Evolutionary conservation across 2,329 filamentous ascomycete genomes (phyloP), one percentile per base, ranked within the genome.

Genomic region (Fusarium sp.): DNA sequence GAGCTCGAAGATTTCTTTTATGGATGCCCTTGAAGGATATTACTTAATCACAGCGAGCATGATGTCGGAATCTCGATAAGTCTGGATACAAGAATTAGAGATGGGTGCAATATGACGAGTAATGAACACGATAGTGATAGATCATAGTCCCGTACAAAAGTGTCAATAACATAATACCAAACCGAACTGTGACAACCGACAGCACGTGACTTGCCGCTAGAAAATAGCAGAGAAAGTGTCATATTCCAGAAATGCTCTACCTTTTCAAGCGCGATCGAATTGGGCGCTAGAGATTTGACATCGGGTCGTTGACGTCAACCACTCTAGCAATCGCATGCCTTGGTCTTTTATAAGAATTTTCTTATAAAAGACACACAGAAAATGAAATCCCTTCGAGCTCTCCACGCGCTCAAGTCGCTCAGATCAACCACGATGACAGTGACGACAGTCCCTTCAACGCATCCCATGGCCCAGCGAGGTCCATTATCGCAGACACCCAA

Each of bases 281-380:
- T 24, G 22, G 16, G 34, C 46, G 61, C 60, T 58, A 65, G 34
- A n/a, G 24, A 8, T n/a, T 41, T 27, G 7, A 20, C 6, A 27
- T 37, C 12, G 4, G 32, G 27, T 66, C 61, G 24, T 66, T 66
- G 63, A 66, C 63, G 63, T 66, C 63, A 60, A 61, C 54, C 53
- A 32, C 25, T 22, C 16, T 10, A 5, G 9, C 41, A 30, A 47
- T 45, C 11, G 16, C 0, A 4, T 37, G 3, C 12, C 30, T 18
- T 61, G 20, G 6, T 16, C n/a, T 49, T 54, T 22, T 2, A 5
- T 13, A 11, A 37, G 2, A 22, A 37, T 5, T 11, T 14, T 20
- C 9, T n/a, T 11, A 34, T 27, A n/a, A 2, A 30, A 14, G 9
- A 24, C 13, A 24, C 6, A 11, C 24, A 29, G 11, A 8, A 32